phyloP scores from a whole-genome alignment of 768 basidiomycete genomes.

The Rhizopogon vulgaris region DNA sequence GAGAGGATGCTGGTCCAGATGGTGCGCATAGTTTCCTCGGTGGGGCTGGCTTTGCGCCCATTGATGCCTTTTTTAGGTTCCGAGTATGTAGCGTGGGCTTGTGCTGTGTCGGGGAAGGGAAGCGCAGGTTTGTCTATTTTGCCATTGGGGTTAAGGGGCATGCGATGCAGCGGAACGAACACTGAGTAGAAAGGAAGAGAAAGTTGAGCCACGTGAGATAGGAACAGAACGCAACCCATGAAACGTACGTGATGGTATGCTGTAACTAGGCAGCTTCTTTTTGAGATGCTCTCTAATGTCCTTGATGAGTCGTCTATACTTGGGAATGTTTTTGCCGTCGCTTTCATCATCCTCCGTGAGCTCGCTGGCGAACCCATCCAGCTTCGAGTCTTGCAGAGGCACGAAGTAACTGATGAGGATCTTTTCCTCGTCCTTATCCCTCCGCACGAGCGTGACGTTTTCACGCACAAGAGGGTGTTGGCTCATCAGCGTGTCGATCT shows the following conservation, averaged over 20 bases:
- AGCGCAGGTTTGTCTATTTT: constrained; percentile 98
- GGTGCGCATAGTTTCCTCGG: constrained; percentile 73
- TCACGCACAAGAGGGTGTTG: constrained; percentile 93
- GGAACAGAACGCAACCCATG: background rate
- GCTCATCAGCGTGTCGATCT: constrained; percentile 94
- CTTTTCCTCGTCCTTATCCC: constrained; percentile 99
- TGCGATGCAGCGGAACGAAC: constrained; percentile 88
- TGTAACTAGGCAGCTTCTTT: constrained; percentile 94
- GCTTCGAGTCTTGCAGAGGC: constrained; percentile 61
- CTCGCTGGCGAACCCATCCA: constrained; percentile 71
- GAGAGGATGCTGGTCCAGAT: constrained; percentile 85
- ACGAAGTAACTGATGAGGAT: constrained; percentile 97
- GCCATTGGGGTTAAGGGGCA: constrained; percentile 98
- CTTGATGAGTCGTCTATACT: constrained; percentile 84
- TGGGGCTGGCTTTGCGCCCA: constrained; percentile 46
- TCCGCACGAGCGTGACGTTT: constrained; percentile 92
- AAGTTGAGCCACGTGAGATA: background rate
- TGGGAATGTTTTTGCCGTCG: constrained; percentile 69
- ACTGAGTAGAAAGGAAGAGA: constrained; percentile 40
- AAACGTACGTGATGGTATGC: constrained; percentile 78
- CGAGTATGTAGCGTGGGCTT: constrained; percentile 36
- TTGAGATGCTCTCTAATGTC: constrained; percentile 93
- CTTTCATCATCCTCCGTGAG: constrained; percentile 45
- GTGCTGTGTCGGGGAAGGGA: constrained; percentile 96
- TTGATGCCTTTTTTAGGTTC: constrained; percentile 30